Conservation (phyloP, 305 asterid species). For the Coffea humblotiana region DNA sequence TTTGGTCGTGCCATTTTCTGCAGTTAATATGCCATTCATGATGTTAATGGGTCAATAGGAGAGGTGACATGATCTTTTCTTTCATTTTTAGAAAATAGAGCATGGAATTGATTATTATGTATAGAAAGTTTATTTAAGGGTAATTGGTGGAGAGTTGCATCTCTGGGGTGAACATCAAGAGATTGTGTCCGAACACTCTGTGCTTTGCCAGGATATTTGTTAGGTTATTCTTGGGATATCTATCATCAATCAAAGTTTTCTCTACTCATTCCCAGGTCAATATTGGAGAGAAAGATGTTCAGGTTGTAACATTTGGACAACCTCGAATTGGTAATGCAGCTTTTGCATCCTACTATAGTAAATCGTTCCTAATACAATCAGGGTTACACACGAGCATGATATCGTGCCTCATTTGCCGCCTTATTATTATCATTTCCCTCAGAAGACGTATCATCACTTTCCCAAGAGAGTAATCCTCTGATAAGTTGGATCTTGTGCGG, state of each 20-base stretch:
- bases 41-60: too few relatives aligned
- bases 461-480: conserved; percentile 71
- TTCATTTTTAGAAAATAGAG: not conserved
- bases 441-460: conserved; percentile 87
- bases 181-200: not conserved
- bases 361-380: conserved; percentile 72
- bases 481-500: not conserved
- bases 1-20: not conserved
- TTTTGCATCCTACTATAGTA: conserved; percentile 69
- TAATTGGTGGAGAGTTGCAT: not conserved
- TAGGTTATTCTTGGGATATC: not conserved
- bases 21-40: not conserved
- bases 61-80: not conserved
- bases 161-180: not conserved
- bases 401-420: conserved; percentile 99
- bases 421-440: conserved; percentile 61
- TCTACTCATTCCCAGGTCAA: conserved; percentile 53
- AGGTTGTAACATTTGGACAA: conserved; percentile 93
- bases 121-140: not conserved
- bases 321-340: conserved; percentile 94
- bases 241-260: not conserved
- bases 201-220: not conserved
- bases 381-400: conserved; percentile 83
- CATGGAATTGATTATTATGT: not conserved
- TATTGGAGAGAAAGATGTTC: conserved; percentile 60